phyloP scores from a whole-genome alignment of 345 rosid genomes.

The Boechera stricta region DNA sequence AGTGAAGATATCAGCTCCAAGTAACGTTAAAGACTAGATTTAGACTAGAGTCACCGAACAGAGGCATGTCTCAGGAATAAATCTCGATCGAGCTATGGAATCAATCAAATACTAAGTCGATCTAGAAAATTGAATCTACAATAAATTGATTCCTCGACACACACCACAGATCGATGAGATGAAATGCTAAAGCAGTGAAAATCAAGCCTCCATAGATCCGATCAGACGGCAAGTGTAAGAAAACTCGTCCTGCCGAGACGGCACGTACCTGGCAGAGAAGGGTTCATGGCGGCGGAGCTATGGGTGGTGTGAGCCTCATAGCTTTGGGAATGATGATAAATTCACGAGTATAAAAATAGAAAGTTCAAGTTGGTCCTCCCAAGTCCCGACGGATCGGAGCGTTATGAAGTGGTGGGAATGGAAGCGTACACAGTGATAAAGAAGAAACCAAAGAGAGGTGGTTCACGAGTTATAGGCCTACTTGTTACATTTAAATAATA shows the following conservation, averaged over 20 bases:
- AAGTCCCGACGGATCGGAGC: not conserved
- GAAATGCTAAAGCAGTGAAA: not conserved
- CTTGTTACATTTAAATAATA: not conserved
- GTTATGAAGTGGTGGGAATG: not conserved
- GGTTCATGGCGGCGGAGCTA: not conserved
- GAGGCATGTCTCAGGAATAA: too few relatives aligned
- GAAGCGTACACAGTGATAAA: slow-evolving; percentile 9
- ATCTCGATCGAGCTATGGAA: not conserved
- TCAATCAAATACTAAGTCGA: not conserved
- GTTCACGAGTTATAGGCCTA: slow-evolving; percentile 10
- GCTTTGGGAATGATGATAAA: not conserved
- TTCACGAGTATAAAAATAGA: not conserved
- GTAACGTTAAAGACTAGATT: slow-evolving; percentile 7
- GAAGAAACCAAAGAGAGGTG: not conserved
- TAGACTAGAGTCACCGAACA: not conserved
- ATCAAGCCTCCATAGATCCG: not conserved
- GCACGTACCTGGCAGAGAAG: not conserved
- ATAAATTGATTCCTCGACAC: not conserved
- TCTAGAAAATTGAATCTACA: not conserved
- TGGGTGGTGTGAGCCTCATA: not conserved
- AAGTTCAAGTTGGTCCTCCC: not conserved
- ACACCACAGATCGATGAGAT: not conserved
- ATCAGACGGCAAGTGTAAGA: not conserved
- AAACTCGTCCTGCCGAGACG: not conserved
- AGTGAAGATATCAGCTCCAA: not conserved